A percentile compares a stretch with the other conserved stretches of the same genome.
These are phyloP conservation scores for Boletus subcaerulescens DNA, from an alignment of 768 basidiomycete species.

Conservation along the genomic window DNA sequence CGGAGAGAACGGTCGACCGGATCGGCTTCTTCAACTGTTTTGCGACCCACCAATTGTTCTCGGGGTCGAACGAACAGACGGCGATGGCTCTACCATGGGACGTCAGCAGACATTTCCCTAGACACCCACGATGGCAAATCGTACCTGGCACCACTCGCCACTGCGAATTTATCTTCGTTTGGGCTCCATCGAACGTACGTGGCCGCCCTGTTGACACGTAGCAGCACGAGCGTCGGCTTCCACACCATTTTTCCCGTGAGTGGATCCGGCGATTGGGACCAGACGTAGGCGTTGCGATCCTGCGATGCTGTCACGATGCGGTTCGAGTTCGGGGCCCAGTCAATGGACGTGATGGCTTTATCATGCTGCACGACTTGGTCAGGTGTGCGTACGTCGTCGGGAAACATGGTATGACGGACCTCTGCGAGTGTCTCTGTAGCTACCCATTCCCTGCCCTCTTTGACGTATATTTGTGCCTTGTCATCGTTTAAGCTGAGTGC, in stretches of 20 bases:
- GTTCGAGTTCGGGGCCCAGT: conserved; percentile 97
- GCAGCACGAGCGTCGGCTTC: conserved; percentile 96
- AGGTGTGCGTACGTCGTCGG: neutral
- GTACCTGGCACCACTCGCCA: conserved; percentile 92
- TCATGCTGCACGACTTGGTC: conserved; percentile 69
- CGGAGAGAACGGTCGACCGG: conserved; percentile 84
- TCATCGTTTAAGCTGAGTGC: conserved; percentile 89
- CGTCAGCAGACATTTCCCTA: neutral
- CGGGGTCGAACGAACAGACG: conserved; percentile 94
- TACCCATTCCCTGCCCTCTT: conserved; percentile 66
- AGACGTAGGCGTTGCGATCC: conserved; percentile 98
- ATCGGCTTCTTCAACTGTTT: conserved; percentile 98
- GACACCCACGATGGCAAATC: neutral
- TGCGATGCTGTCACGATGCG: conserved; percentile 99
- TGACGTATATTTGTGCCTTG: conserved; percentile 78
- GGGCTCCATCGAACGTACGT: conserved; percentile 97
- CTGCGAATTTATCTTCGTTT: conserved; percentile 97
- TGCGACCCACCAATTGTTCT: conserved; percentile 99
- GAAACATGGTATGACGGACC: conserved; percentile 39
- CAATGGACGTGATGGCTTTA: conserved; percentile 95
- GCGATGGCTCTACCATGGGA: conserved; percentile 72
- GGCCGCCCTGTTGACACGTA: conserved; percentile 94
- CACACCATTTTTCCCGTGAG: conserved; percentile 70
- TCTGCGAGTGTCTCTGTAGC: conserved; percentile 78
- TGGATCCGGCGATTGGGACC: conserved; percentile 79